Percentiles rank a stretch among this genome's conserved stretches.
phyloP scores from a whole-genome alignment of 2,329 filamentous ascomycete genomes.

The Aspergillus flavus region DNA sequence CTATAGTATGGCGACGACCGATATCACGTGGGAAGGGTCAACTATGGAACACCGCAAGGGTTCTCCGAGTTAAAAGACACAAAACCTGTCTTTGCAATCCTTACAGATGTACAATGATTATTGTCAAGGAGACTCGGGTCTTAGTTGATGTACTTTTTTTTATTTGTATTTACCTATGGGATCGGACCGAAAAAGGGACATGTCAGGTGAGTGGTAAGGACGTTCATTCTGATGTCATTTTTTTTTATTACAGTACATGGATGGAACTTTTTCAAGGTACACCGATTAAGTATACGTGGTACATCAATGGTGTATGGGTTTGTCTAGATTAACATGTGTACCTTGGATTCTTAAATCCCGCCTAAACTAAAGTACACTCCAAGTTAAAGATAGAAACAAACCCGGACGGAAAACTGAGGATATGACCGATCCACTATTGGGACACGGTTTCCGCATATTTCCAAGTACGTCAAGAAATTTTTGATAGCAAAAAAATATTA shows the following conservation, averaged over 20 bases:
- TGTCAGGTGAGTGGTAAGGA: neutral
- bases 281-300: neutral
- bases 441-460: neutral
- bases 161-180: neutral
- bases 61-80: neutral
- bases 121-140: neutral
- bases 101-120: neutral
- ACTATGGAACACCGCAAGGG: neutral
- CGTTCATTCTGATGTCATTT: constrained; percentile 1
- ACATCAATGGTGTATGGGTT: neutral
- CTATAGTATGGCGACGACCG: neutral
- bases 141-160: neutral
- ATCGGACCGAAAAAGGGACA: neutral
- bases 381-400: constrained; percentile 6
- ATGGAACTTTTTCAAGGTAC: neutral
- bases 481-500: neutral
- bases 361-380: neutral
- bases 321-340: neutral
- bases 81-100: neutral
- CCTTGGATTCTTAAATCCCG: neutral
- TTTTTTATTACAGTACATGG: neutral
- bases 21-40: neutral
- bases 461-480: neutral
- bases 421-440: neutral
- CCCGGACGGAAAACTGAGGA: neutral